Conservation (phyloP, 306 rosid genomes). For the Rubus parviflorus region DNA sequence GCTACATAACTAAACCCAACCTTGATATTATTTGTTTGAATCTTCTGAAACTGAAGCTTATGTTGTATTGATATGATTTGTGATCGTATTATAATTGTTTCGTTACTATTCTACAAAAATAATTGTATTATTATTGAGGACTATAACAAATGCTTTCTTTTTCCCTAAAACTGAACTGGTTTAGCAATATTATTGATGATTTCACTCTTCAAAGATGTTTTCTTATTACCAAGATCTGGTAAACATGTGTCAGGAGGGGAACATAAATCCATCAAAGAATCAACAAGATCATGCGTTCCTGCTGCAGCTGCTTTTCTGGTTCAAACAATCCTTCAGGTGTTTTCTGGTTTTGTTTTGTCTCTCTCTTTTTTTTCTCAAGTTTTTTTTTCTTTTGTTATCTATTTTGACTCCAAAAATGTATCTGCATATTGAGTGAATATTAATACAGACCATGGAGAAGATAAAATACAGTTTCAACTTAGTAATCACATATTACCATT, state of each 20-base stretch:
- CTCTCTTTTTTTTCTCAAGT: background rate
- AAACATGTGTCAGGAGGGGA: constrained; percentile 70
- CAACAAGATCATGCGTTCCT: constrained; percentile 82
- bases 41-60: background rate
- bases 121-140: background rate
- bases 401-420: background rate
- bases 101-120: background rate
- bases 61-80: background rate
- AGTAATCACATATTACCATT: background rate
- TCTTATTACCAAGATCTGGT: constrained; percentile 30
- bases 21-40: background rate
- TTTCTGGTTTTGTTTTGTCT: background rate
- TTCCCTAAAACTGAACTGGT: background rate
- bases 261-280: constrained; percentile 61
- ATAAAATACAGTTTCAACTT: background rate
- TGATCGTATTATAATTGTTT: background rate
- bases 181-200: background rate
- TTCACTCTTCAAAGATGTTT: constrained; percentile 12
- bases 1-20: background rate
- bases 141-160: background rate
- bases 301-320: constrained; percentile 95
- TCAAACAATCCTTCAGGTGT: constrained; percentile 90
- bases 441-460: background rate
- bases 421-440: background rate
- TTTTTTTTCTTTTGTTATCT: constrained; percentile 17